phyloP scores from a whole-genome alignment of 345 rosid species.

The Pseudoturritis turrita region DNA sequence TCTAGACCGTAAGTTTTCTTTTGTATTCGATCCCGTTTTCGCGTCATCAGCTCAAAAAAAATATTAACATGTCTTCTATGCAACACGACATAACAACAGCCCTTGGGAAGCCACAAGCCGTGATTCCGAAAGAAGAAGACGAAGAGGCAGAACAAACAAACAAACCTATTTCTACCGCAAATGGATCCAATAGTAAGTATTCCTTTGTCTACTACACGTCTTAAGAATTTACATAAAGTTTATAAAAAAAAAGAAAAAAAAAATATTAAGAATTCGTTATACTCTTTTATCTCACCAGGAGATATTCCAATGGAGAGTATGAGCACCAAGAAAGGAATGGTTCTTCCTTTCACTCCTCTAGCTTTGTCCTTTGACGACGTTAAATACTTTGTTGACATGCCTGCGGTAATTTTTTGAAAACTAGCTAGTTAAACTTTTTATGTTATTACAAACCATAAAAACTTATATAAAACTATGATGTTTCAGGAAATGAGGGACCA shows the following conservation, averaged over 20 bases:
- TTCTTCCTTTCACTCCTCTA: constrained; percentile 75
- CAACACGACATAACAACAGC: constrained; percentile 37
- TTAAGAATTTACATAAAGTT: not conserved
- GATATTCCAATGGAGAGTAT: constrained; percentile 40
- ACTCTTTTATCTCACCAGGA: constrained; percentile 37
- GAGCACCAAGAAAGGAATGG: constrained; percentile 64
- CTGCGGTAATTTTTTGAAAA: constrained; percentile 43
- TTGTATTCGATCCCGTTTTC: not conserved
- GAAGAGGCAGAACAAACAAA: not conserved
- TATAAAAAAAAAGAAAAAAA: not conserved
- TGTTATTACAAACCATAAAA: not conserved
- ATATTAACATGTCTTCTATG: not conserved
- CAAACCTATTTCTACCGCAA: not conserved
- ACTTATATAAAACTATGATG: not conserved
- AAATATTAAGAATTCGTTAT: not conserved
- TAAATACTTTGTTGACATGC: constrained; percentile 75
- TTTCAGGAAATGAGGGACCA: constrained; percentile 85
- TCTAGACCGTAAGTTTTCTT: constrained; percentile 56
- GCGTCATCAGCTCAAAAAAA: not conserved
- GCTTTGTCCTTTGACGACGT: constrained; percentile 73
- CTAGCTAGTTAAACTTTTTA: not conserved
- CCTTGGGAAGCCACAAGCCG: constrained; percentile 66
- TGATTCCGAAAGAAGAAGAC: constrained; percentile 50
- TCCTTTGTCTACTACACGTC: not conserved
- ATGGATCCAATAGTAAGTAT: constrained; percentile 9